Percentiles rank a stretch among this genome's conserved stretches.
Conservation (phyloP, 208 protist species). For the Tritrichomonas foetus region DNA sequence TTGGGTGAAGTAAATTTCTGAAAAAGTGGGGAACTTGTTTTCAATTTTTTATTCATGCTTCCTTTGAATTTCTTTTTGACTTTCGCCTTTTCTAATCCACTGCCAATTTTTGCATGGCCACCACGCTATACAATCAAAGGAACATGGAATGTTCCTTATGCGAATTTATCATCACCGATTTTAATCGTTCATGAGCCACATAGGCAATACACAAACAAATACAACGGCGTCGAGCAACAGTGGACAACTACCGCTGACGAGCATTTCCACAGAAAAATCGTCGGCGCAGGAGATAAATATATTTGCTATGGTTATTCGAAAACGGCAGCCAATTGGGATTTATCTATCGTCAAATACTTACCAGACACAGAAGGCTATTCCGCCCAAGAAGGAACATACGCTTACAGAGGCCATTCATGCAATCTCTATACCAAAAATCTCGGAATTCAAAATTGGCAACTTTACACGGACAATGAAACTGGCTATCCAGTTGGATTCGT, state of each 20-base stretch:
- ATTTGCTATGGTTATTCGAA: background rate
- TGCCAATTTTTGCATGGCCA: too few species aligned
- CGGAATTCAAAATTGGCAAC: background rate
- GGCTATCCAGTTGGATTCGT: background rate
- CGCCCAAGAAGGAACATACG: background rate
- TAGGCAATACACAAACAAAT: background rate
- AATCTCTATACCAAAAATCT: background rate
- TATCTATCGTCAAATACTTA: background rate
- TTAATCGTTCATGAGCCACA: background rate
- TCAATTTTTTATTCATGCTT: too few species aligned
- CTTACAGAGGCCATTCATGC: background rate
- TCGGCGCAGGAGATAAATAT: background rate
- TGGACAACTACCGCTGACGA: background rate
- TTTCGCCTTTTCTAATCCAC: too few species aligned
- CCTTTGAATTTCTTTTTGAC: too few species aligned
- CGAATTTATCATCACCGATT: background rate
- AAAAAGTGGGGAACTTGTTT: too few species aligned
- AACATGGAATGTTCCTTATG: slow-evolving; percentile 20
- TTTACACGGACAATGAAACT: background rate
- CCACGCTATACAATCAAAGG: background rate
- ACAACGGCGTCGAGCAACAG: background rate
- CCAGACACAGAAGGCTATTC: background rate
- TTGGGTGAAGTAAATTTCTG: too few species aligned
- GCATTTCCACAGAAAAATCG: background rate
- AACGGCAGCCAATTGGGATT: background rate